Percentiles rank a stretch among this genome's conserved stretches.
Evolutionary conservation across 2,329 filamentous ascomycete species (phyloP).

Genomic region (Phaeophleospora eucalypticola): DNA sequence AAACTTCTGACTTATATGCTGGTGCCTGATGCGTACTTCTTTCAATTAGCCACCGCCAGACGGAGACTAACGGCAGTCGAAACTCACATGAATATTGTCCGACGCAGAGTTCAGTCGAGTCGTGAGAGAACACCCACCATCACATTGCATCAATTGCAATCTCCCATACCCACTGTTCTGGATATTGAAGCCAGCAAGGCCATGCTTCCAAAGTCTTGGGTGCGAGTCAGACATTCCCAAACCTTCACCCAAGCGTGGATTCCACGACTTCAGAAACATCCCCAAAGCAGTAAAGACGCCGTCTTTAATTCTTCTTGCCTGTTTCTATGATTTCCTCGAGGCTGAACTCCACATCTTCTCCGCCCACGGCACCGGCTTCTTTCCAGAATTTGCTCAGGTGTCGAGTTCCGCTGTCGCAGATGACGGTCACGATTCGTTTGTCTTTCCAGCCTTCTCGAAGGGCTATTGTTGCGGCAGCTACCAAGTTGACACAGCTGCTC

Average conservation of each 20-base stretch:
- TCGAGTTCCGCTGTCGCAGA: slow-evolving; percentile 71
- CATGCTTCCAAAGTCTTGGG: background rate
- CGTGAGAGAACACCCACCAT: background rate
- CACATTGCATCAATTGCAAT: background rate
- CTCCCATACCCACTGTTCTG: too few relatives aligned
- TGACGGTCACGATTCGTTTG: slow-evolving; percentile 68
- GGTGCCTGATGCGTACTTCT: too few relatives aligned
- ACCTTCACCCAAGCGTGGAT: too few relatives aligned
- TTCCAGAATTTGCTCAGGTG: slow-evolving; percentile 86
- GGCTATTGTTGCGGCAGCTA: slow-evolving; percentile 68
- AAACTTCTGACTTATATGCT: too few relatives aligned
- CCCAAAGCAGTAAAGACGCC: too few relatives aligned
- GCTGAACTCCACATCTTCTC: slow-evolving; percentile 40
- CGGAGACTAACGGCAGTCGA: background rate
- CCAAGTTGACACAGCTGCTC: slow-evolving; percentile 95
- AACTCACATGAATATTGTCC: background rate
- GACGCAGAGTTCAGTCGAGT: background rate
- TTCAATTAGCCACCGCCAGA: background rate
- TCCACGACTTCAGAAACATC: too few relatives aligned
- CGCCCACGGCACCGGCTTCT: slow-evolving; percentile 62
- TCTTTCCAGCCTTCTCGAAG: slow-evolving; percentile 56
- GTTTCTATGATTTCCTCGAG: slow-evolving; percentile 53
- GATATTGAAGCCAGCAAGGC: background rate
- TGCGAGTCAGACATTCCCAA: too few relatives aligned
- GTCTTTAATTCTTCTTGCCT: background rate